These are phyloP conservation scores for Hirsutella minnesotensis DNA, from an alignment of 2,329 filamentous ascomycete genomes.

Conservation along the genomic window DNA sequence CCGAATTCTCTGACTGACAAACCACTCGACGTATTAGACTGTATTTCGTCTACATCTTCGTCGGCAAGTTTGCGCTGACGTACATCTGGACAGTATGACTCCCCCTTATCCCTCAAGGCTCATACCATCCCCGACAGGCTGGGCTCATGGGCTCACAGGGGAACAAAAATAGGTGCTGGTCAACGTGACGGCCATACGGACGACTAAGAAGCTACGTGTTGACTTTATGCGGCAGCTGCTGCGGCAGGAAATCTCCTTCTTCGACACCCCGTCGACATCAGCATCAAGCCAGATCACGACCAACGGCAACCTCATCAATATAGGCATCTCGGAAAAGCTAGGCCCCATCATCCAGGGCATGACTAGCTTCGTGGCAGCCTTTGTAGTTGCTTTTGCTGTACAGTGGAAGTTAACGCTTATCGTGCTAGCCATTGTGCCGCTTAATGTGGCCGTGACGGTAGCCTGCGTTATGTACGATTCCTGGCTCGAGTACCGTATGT, in stretches of 20 bases:
- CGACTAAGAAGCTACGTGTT: slow-evolving; percentile 23
- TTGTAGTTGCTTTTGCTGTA: slow-evolving; percentile 26
- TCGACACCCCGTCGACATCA: slow-evolving; percentile 34
- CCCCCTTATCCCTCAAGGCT: background rate
- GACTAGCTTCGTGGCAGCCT: slow-evolving; percentile 26
- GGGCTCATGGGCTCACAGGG: too few species aligned
- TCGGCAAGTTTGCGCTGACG: slow-evolving; percentile 39
- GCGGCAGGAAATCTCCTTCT: slow-evolving; percentile 43
- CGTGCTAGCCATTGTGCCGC: slow-evolving; percentile 30
- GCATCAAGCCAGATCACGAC: slow-evolving; percentile 34
- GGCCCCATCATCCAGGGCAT: slow-evolving; percentile 27
- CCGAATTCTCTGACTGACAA: background rate
- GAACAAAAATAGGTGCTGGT: slow-evolving; percentile 21
- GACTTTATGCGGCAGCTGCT: slow-evolving; percentile 25
- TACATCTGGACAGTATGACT: slow-evolving; percentile 41
- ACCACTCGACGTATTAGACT: slow-evolving; percentile 22
- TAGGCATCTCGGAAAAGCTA: slow-evolving; percentile 33
- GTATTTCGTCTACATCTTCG: slow-evolving; percentile 47
- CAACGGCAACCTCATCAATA: slow-evolving; percentile 32
- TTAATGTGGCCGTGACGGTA: slow-evolving; percentile 27
- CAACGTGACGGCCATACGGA: slow-evolving; percentile 23
- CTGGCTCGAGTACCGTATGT: slow-evolving; percentile 29
- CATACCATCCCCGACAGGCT: background rate
- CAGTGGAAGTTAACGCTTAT: slow-evolving; percentile 31
- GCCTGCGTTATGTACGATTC: slow-evolving; percentile 27